These are phyloP conservation scores for Epichloe typhina DNA, from an alignment of 2,329 filamentous ascomycete species.

Conservation along the genomic window DNA sequence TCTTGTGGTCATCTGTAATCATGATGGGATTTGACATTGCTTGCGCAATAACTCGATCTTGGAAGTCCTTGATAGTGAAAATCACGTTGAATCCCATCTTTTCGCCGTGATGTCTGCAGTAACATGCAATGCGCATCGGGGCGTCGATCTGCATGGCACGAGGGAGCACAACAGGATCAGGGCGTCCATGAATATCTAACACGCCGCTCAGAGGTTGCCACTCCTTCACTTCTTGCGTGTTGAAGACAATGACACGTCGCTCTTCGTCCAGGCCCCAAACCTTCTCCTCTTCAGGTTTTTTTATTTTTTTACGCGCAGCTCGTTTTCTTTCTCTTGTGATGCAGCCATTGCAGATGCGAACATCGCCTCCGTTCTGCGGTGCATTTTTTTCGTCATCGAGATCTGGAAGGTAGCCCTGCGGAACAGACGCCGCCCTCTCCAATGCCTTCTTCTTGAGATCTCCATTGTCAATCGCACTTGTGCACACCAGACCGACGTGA, in stretches of 20 bases:
- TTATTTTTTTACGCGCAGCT: constrained; percentile 75
- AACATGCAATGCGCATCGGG: constrained; percentile 93
- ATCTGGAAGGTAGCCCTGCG: constrained; percentile 23
- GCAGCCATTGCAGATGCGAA: constrained; percentile 84
- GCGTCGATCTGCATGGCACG: constrained; percentile 67
- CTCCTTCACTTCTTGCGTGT: constrained; percentile 75
- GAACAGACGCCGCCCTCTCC: constrained; percentile 32
- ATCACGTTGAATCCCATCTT: constrained; percentile 88
- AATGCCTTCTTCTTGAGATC: constrained; percentile 55
- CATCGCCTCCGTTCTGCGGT: constrained; percentile 80
- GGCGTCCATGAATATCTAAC: constrained; percentile 27
- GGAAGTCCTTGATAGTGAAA: constrained; percentile 79
- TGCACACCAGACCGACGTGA: constrained; percentile 74
- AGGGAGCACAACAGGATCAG: constrained; percentile 33
- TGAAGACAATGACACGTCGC: constrained; percentile 79
- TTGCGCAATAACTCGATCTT: constrained; percentile 67
- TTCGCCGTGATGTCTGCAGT: constrained; percentile 89
- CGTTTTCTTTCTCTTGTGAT: constrained; percentile 85
- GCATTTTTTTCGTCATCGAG: constrained; percentile 51
- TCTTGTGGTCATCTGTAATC: constrained; percentile 98
- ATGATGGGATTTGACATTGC: constrained; percentile 79
- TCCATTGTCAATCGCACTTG: constrained; percentile 73
- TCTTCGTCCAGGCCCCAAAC: constrained; percentile 71
- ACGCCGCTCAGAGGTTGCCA: constrained; percentile 54
- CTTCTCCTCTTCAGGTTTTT: constrained; percentile 86